Evolutionary conservation across 2,329 filamentous ascomycete genomes (phyloP), one percentile per base, ranked within the genome.

Genomic region (Cryphonectria carpinicola): DNA sequence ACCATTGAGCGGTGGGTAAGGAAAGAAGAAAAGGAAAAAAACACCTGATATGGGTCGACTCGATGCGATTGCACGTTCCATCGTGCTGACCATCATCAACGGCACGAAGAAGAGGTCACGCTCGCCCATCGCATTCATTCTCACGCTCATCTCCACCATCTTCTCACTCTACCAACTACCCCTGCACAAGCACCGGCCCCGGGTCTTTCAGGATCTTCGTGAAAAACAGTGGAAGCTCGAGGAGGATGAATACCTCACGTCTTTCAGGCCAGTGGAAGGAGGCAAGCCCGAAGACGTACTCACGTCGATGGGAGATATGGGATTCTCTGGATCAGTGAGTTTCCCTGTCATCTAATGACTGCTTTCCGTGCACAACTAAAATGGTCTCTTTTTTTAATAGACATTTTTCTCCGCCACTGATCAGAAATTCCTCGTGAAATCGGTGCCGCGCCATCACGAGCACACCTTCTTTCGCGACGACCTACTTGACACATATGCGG

Each of bases 341-440:
- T 39, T 22, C 7, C 2, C 7, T 1, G 13, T 1, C 8, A 4
- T 39, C 25, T 35, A 6, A 1, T 32, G 49, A 1, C n/a, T 25
- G 2, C 14, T 3, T 19, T 19, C 19, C 39, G 37, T 19, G 11
- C 22, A 8, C 2, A 1, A 2, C 28, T 41, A 8, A 8, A 7
- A 25, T 37, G 1, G 7, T 41, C 49, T 25, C 11, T 67, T 0
- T 32, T 70, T 28, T 28, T 28, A 28, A 88, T 32, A 32, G 81
- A 92, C 91, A 0, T 94, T 94, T 80, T 93, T 92, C 79, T 86
- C 85, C 5, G 93, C 92, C 0, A 79, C 82, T 4, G 87, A 94
- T 74, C 84, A 83, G n/a, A 88, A 87, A 73, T 93, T 88, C 76
- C 85, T 94, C 11, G 84, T 94, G 76, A 94, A 94, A 76, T 92